phyloP scores from a whole-genome alignment of 495 filamentous ascomycete species.

The Tricharina praecox region DNA sequence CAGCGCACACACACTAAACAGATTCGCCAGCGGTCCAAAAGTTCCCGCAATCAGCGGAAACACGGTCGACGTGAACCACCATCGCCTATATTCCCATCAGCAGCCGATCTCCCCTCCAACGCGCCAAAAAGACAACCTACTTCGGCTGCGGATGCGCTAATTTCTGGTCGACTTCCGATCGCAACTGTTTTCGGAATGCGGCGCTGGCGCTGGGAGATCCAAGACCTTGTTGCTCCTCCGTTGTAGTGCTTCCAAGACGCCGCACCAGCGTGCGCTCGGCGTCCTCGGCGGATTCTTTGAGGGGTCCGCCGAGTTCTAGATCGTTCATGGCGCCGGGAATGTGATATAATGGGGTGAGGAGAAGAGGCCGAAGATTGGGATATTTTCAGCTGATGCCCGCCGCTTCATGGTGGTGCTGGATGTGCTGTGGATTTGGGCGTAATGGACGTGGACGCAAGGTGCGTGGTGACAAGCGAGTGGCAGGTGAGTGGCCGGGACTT shows the following conservation, averaged over 20 bases:
- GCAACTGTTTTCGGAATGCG: background rate
- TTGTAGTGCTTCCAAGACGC: no score
- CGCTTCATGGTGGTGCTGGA: background rate
- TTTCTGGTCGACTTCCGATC: background rate
- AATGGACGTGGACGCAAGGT: background rate
- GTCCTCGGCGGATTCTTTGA: constrained; percentile 33
- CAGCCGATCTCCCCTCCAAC: background rate
- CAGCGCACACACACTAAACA: constrained; percentile 65
- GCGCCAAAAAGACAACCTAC: constrained; percentile 23
- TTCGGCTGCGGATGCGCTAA: constrained; percentile 38
- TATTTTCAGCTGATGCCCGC: background rate
- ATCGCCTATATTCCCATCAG: constrained; percentile 45
- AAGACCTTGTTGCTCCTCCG: background rate
- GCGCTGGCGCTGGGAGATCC: background rate
- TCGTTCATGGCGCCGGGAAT: constrained; percentile 43
- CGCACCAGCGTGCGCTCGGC: constrained; percentile 28
- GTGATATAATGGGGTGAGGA: background rate
- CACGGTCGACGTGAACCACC: constrained; percentile 75
- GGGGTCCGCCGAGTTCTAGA: constrained; percentile 38
- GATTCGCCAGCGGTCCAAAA: constrained; percentile 65
- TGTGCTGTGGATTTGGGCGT: background rate
- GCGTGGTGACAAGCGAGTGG: no score
- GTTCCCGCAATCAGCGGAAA: constrained; percentile 71
- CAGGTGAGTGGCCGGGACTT: no score
- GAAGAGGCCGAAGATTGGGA: background rate